These are phyloP conservation scores for Phaeosphaeriaceae sp. DNA, from an alignment of 2,329 filamentous ascomycete genomes.

Conservation along the genomic window DNA sequence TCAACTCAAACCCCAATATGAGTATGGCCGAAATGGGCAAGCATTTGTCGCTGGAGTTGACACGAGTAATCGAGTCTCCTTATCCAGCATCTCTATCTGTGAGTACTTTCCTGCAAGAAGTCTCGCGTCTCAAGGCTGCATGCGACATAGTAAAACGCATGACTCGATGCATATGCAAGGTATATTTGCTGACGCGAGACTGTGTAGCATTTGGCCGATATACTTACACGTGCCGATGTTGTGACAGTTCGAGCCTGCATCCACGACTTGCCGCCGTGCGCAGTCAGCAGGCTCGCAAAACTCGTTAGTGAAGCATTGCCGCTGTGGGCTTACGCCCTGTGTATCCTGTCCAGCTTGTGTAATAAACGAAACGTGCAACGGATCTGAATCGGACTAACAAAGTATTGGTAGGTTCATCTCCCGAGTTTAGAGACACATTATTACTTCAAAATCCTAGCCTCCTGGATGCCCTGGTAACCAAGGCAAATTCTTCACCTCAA, in stretches of 20 bases:
- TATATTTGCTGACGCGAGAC: conserved; percentile 31
- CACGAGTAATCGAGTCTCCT: conserved; percentile 55
- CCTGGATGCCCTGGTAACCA: conserved; percentile 41
- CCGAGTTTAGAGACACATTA: conserved; percentile 39
- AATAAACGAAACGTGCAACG: conserved; percentile 12
- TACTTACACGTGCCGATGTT: conserved; percentile 42
- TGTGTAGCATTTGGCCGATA: conserved; percentile 43
- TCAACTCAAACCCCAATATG: conserved; percentile 5
- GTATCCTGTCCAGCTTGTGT: conserved; percentile 59
- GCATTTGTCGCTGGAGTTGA: conserved; percentile 51
- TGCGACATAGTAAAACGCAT: conserved; percentile 27
- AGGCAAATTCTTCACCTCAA: conserved; percentile 36
- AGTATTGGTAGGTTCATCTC: conserved; percentile 33
- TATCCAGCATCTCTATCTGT: conserved; percentile 61
- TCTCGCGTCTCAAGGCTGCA: conserved; percentile 10
- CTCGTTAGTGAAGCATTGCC: conserved; percentile 57
- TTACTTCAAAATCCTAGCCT: conserved; percentile 39
- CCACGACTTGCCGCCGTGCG: conserved; percentile 55
- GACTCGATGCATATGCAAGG: conserved; percentile 25
- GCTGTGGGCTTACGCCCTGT: conserved; percentile 58
- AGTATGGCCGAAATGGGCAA: conserved; percentile 24
- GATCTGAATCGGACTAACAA: conserved; percentile 16
- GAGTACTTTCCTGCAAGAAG: conserved; percentile 27
- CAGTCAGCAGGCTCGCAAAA: conserved; percentile 52
- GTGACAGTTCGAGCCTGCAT: conserved; percentile 55